Evolutionary conservation across 208 protist species (phyloP), one percentile per base, ranked within the genome.

Genomic region (Wallacemonas rigidus): DNA sequence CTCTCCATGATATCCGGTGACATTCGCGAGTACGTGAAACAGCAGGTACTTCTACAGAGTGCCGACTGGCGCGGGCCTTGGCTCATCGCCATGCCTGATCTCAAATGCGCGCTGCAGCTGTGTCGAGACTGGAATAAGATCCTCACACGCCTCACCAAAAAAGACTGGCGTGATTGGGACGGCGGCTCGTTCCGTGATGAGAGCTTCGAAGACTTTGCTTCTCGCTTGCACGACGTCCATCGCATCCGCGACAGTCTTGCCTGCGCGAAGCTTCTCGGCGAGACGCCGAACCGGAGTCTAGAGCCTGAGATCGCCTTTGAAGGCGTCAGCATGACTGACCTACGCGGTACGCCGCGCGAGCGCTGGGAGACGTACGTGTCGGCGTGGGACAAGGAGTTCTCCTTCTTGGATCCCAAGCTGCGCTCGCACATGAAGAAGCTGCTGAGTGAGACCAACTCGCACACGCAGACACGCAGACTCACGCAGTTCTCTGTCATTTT

Each of bases 1-100:
- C 75, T 97, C 12, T 88, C 76, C 74, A 95, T 94, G 72, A 90
- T 95, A 38, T 91, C 87, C 0, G 89, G 86, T 6, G 93, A 97
- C 68, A 68, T 97, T 47, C 81, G 89, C 15, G 90, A 95, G 75
- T 97, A 95, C 77, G 51, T 94, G 54, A 89, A 89, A 56, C 71
- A 64, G 38, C 88, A 94, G 68, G 75, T 97, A 35, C 54, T 88
- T 48, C 74, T 95, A 44, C 81, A 92, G 63, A 73, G 89, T 69
- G 58, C 83, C 0, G 90, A 95, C 70, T 95, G 89, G 88, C 80
- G 85, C 39, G 87, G 83, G 5, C 82, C 85, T 73, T 97, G 93
- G 91, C 89, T 88, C 40, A 90, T 95, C 73, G 69, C 75, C 40
- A 15, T 89, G 39, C 71, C 44, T 2, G 79, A 91, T 45, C 80